Conservation (phyloP, 768 basidiomycete genomes). For the Tricholoma matsutake region DNA sequence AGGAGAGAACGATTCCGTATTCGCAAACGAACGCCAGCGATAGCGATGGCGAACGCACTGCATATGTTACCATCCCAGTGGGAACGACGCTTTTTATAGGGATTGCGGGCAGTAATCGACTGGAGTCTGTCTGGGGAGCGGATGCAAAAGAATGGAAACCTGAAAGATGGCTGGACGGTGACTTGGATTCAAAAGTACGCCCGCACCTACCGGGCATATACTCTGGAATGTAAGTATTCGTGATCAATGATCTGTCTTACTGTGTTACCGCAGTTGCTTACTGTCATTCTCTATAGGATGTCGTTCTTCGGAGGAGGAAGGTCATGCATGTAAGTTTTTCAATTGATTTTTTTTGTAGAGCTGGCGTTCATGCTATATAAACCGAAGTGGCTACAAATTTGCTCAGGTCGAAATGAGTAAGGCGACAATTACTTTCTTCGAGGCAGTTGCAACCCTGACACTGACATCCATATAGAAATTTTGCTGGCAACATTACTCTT, state of each 20-base stretch:
- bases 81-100: conserved; percentile 49
- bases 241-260: not conserved
- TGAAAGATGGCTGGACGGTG: conserved; percentile 33
- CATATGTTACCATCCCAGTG: conserved; percentile 39
- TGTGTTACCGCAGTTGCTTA: not conserved
- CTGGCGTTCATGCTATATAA: not conserved
- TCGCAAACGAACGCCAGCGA: conserved; percentile 17
- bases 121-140: conserved; percentile 49
- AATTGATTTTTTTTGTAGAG: not conserved
- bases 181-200: conserved; percentile 1
- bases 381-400: conserved; percentile 46
- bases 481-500: conserved; percentile 35
- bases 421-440: conserved; percentile 11
- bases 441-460: not conserved
- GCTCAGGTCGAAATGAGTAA: conserved; percentile 56
- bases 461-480: conserved; percentile 29
- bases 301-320: conserved; percentile 54
- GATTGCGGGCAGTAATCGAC: conserved; percentile 45
- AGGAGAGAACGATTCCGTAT: conserved; percentile 44
- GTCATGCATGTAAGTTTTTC: conserved; percentile 47
- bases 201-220: conserved; percentile 48
- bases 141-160: conserved; percentile 51
- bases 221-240: conserved; percentile 41
- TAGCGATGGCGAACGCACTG: conserved; percentile 13
- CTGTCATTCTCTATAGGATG: conserved; percentile 33